Conservation (phyloP, 106 monocot species). For the Dioscorea alata region DNA sequence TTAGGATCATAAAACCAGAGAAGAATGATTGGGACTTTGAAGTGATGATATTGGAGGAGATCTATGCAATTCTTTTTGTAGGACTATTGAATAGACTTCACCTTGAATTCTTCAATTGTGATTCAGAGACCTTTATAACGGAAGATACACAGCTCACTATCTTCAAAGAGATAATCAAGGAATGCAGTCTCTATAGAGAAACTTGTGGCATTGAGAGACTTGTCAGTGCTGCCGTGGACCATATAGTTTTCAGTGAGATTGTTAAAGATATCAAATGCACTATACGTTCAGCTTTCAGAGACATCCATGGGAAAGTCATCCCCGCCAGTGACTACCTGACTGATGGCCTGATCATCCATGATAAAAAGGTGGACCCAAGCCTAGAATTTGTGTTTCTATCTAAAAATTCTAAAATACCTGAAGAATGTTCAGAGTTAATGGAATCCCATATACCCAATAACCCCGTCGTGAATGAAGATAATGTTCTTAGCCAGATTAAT, state of each 20-base stretch:
- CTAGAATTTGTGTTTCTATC: constrained; percentile 1
- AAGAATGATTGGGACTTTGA: constrained; percentile 14
- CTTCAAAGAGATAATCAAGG: constrained; percentile 22
- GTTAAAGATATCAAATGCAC: constrained; percentile 22
- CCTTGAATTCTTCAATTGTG: constrained; percentile 13
- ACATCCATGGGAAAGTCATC: neutral
- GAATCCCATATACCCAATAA: neutral
- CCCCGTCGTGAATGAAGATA: constrained; percentile 4
- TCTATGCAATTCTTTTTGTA: constrained; percentile 18
- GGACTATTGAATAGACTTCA: constrained; percentile 4
- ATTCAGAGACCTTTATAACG: constrained; percentile 17
- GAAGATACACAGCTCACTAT: constrained; percentile 22
- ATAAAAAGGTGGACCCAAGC: neutral
- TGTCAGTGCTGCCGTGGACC: constrained; percentile 19
- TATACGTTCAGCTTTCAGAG: neutral
- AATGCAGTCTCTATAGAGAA: constrained; percentile 14
- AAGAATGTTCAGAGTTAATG: neutral
- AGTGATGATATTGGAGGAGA: constrained; percentile 14
- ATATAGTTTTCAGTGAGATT: constrained; percentile 13
- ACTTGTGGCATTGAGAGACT: constrained; percentile 4
- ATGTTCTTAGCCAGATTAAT: constrained; percentile 6
- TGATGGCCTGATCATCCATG: neutral
- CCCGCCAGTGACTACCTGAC: neutral
- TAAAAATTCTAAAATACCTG: neutral
- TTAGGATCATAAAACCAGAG: constrained; percentile 21